Conservation (phyloP, 169 alveolate genomes). For the Perkinsus marinus region DNA sequence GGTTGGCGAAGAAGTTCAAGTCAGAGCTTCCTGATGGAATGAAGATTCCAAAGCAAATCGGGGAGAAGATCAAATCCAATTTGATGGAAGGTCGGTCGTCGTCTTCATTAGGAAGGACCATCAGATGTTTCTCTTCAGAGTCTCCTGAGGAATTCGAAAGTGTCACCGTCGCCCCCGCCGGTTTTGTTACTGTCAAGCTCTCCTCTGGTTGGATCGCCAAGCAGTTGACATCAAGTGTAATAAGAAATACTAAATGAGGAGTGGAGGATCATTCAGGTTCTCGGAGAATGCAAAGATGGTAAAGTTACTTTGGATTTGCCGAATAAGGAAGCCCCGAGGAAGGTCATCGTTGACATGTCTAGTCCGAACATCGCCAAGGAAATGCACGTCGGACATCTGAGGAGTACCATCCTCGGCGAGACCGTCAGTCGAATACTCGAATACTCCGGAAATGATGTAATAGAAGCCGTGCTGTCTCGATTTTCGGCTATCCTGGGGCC, state of each 20-base stretch:
- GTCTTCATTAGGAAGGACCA: slow-evolving; percentile 43
- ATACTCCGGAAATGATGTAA: slow-evolving; percentile 52
- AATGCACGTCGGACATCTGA: slow-evolving; percentile 99
- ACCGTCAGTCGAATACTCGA: slow-evolving; percentile 78
- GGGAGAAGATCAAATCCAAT: slow-evolving; percentile 48
- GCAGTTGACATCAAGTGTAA: slow-evolving; percentile 17
- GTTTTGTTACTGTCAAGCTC: slow-evolving; percentile 36
- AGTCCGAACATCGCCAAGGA: slow-evolving; percentile 99
- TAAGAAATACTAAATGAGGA: slow-evolving; percentile 22
- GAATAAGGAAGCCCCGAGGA: slow-evolving; percentile 9
- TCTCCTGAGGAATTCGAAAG: slow-evolving; percentile 20
- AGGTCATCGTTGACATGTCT: slow-evolving; percentile 90
- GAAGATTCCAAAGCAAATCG: slow-evolving; percentile 30
- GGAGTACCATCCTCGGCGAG: slow-evolving; percentile 95
- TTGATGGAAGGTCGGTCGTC: slow-evolving; percentile 36
- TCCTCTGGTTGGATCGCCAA: slow-evolving; percentile 28
- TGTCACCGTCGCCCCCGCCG: slow-evolving; percentile 60
- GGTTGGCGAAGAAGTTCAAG: not conserved
- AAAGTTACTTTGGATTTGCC: not conserved
- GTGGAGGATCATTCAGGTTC: slow-evolving; percentile 14
- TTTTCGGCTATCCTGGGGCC: no score
- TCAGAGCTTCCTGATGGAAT: not conserved
- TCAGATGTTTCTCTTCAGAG: slow-evolving; percentile 8
- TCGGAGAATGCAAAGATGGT: slow-evolving; percentile 5
- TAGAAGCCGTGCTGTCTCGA: slow-evolving; percentile 26